Evolutionary conservation across 192 early-diverging fungal genomes (phyloP).

Genomic region (Coemansia sp.): DNA sequence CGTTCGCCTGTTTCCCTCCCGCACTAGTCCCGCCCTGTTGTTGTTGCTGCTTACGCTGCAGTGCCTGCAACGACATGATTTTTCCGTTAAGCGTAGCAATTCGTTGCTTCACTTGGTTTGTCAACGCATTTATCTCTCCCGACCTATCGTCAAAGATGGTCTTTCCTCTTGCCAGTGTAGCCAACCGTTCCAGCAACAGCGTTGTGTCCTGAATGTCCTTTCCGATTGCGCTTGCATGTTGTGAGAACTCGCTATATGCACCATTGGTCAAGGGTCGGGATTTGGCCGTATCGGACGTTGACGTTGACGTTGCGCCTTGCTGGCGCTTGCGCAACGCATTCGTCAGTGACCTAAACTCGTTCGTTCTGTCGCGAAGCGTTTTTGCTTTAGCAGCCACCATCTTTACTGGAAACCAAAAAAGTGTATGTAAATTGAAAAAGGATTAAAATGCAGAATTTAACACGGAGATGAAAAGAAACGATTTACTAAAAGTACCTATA

Average conservation of each 20-base stretch:
- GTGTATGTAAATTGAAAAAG: slow-evolving; percentile 1
- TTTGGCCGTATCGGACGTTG: slow-evolving; percentile 18
- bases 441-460: slow-evolving; percentile 2
- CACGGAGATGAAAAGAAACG: background rate
- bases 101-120: slow-evolving; percentile 90
- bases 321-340: slow-evolving; percentile 62
- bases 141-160: slow-evolving; percentile 97
- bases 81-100: slow-evolving; percentile 92
- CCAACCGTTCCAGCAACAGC: slow-evolving; percentile 79
- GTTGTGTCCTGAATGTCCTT: slow-evolving; percentile 85
- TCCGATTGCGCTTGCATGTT: slow-evolving; percentile 78
- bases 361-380: slow-evolving; percentile 67
- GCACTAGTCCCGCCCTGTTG: slow-evolving; percentile 53
- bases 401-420: background rate
- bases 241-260: slow-evolving; percentile 73
- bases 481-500: background rate
- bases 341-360: slow-evolving; percentile 81
- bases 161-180: slow-evolving; percentile 88
- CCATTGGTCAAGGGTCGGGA: slow-evolving; percentile 26
- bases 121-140: slow-evolving; percentile 91
- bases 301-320: slow-evolving; percentile 18
- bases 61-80: slow-evolving; percentile 78
- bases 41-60: slow-evolving; percentile 55
- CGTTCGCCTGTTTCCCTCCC: slow-evolving; percentile 68
- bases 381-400: slow-evolving; percentile 34